Base-by-base conservation (phyloP, 2,329 filamentous ascomycete species). In the Talaromyces marneffei region DNA sequence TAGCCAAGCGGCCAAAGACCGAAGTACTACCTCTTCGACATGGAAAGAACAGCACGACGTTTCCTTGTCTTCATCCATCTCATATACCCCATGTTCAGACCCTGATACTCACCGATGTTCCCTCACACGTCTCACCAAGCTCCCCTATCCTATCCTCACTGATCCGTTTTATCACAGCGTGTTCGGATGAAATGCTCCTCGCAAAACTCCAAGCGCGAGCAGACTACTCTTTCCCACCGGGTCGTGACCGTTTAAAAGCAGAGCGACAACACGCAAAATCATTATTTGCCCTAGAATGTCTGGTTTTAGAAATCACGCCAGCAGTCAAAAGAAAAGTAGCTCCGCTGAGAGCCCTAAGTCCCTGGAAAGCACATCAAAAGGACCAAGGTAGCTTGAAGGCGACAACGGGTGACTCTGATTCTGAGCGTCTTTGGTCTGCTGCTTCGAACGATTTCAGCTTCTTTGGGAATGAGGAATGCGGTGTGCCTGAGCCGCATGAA, bases 391-490 rank as follows among this genome's bases (percentile, higher is more conserved):
- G 74, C 8, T 79, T 76, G 6, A 82, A 79, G 63, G 85, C 83
- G 6, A 81, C 81, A 31, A 86, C 83, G 0, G 83, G 84, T 52
- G 84, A 87, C 64, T 72, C 75, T 8, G 85, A 87, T 66, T 82
- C 80, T 4, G 84, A 86, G 67, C 78, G 79, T 3, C 77, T 87
- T 10, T 86, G 84, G 84, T 77, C 79, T 55, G 84, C 84, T 8
- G 83, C 84, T 3, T 76, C 79, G 60, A 77, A 82, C 57, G 85
- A 87, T 67, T 87, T 87, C 64, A 84, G 82, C 29, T 85, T 85
- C 71, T 87, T 87, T 62, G 79, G 77, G 0, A 82, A 84, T 40
- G 82, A 82, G 52, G 83, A 85, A 66, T 83, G 82, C 62, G 74
- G 80, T 10, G 74, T 82, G 14, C 62, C 62, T 14, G 62, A 63